A percentile compares a stretch with the other conserved stretches of the same genome.
These are phyloP conservation scores for Ajuga chamaepitys DNA, from an alignment of 257 asterid genomes.

Conservation along the genomic window DNA sequence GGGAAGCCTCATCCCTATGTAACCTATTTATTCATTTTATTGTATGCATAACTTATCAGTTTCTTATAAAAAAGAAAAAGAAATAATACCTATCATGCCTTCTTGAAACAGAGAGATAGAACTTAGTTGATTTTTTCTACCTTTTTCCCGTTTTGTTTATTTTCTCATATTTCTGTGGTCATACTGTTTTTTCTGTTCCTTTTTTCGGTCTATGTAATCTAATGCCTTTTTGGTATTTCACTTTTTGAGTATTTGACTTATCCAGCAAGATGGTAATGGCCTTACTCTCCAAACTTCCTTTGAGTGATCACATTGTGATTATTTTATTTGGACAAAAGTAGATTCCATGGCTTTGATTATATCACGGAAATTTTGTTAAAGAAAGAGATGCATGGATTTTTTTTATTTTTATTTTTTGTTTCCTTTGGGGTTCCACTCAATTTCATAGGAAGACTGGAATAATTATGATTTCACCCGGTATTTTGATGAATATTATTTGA, in stretches of 20 bases:
- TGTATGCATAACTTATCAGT: no score
- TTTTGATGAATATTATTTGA: background rate
- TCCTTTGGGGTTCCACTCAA: background rate
- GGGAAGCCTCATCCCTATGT: no score
- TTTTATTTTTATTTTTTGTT: background rate
- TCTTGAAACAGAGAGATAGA: no score
- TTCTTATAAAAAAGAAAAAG: no score
- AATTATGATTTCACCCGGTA: background rate
- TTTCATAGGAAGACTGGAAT: background rate
- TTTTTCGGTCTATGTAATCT: no score
- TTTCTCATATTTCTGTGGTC: background rate
- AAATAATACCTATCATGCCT: no score
- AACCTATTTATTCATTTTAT: no score
- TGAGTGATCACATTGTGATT: background rate
- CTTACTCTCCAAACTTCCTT: background rate
- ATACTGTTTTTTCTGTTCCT: no score
- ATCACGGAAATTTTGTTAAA: background rate
- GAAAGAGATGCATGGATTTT: background rate
- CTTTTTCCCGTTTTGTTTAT: no score
- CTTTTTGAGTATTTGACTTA: no score
- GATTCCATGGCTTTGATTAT: background rate
- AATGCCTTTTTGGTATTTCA: no score
- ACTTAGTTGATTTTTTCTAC: no score
- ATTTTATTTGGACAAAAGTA: background rate
- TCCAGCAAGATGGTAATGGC: background rate